Percentiles rank a stretch among this genome's conserved stretches.
Conservation (phyloP, 2,329 filamentous ascomycete species). For the Claviceps lovelessii region DNA sequence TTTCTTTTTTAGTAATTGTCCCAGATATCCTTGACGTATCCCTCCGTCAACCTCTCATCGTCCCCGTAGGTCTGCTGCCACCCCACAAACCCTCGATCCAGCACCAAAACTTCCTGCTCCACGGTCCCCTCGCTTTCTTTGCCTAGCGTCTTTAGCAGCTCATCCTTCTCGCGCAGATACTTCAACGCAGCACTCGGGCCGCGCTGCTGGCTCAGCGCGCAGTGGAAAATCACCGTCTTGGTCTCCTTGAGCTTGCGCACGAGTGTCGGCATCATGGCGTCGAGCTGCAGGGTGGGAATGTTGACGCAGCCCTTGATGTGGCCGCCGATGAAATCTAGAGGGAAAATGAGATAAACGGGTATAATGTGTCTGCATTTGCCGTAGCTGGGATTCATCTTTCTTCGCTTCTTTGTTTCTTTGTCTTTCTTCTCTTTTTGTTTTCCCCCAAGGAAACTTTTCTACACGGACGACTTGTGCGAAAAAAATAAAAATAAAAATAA, state of each 20-base stretch:
- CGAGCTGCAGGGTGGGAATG: conserved; percentile 58
- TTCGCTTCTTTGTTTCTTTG: too few species aligned
- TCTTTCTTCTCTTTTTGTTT: not conserved
- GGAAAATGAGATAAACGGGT: not conserved
- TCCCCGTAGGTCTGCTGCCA: conserved; percentile 80
- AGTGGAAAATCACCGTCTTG: conserved; percentile 85
- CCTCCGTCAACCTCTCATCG: conserved; percentile 70
- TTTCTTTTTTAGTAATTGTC: conserved; percentile 30
- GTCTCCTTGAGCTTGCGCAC: conserved; percentile 62
- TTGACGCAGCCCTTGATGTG: conserved; percentile 70
- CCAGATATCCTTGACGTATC: conserved; percentile 77
- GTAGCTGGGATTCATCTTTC: too few species aligned
- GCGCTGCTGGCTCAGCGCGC: conserved; percentile 77
- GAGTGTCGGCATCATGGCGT: conserved; percentile 68
- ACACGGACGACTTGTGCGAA: not conserved
- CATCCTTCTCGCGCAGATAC: conserved; percentile 60
- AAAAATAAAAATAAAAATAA: not conserved
- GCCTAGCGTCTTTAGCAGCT: conserved; percentile 21
- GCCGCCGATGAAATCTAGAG: conserved; percentile 70
- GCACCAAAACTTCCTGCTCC: conserved; percentile 61
- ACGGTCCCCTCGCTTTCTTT: conserved; percentile 15
- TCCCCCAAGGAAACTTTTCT: too few species aligned
- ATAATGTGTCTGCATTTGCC: too few species aligned
- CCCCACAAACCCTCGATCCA: conserved; percentile 70
- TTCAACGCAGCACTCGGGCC: conserved; percentile 71